phyloP scores from a whole-genome alignment of 352 stramenopile species.

The Pythium rhizo-oryzae region DNA sequence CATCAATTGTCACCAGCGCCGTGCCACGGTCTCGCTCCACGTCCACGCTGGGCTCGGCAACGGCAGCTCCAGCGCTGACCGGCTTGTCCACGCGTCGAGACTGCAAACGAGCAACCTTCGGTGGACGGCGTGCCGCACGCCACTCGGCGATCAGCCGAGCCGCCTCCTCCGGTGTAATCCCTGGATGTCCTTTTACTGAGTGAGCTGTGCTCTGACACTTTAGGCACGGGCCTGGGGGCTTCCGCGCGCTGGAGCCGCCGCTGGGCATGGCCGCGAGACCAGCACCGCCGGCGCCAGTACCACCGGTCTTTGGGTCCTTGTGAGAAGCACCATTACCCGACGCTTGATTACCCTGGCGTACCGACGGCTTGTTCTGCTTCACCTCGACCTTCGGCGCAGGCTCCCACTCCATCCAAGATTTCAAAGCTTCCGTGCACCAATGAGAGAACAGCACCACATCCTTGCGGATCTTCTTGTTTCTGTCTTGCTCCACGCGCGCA shows the following conservation, averaged over 20 bases:
- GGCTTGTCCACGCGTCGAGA: background rate
- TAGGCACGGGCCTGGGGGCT: slow-evolving; percentile 3
- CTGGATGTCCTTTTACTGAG: background rate
- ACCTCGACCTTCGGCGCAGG: background rate
- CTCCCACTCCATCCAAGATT: slow-evolving; percentile 6
- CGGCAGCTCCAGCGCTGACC: background rate
- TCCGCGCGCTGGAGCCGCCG: background rate
- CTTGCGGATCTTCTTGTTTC: slow-evolving; percentile 8
- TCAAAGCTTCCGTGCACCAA: background rate
- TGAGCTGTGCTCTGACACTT: slow-evolving; percentile 7
- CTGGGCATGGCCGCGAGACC: background rate
- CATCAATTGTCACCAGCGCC: background rate
- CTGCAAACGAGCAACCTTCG: background rate
- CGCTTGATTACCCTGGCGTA: background rate
- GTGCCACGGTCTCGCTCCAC: background rate
- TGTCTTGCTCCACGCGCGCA: background rate
- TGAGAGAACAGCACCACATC: background rate
- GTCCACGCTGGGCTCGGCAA: no score
- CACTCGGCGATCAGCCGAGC: background rate
- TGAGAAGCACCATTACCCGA: no score
- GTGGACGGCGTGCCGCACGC: background rate
- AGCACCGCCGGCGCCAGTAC: background rate
- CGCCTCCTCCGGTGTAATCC: background rate
- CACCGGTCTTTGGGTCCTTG: background rate
- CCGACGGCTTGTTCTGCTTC: background rate